phyloP scores from a whole-genome alignment of 2,329 filamentous ascomycete species.

The Xylariaceae sp. region DNA sequence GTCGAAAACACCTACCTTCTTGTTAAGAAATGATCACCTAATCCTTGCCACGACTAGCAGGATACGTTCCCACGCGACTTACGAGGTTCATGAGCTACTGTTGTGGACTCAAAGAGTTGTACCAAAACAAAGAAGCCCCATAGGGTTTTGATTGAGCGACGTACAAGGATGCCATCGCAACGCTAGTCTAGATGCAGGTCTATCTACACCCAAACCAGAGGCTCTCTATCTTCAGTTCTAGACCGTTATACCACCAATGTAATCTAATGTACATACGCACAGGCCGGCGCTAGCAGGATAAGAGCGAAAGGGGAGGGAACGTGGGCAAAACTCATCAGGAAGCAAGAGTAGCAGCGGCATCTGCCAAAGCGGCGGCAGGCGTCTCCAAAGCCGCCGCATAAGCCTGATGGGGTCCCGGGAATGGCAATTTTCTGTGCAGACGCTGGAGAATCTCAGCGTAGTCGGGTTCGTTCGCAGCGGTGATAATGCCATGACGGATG shows the following conservation, averaged over 20 bases:
- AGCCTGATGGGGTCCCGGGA: slow-evolving; percentile 69
- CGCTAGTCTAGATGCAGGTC: slow-evolving; percentile 21
- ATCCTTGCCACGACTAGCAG: background rate
- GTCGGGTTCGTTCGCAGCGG: slow-evolving; percentile 76
- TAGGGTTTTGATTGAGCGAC: slow-evolving; percentile 7
- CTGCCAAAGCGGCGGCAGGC: slow-evolving; percentile 1
- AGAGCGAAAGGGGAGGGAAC: background rate
- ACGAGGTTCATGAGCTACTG: slow-evolving; percentile 24
- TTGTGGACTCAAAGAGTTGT: slow-evolving; percentile 13
- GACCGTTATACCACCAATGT: slow-evolving; percentile 4
- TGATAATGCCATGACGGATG: slow-evolving; percentile 81
- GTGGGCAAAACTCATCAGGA: slow-evolving; percentile 8
- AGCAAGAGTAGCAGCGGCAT: slow-evolving; percentile 27
- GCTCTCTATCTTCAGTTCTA: slow-evolving; percentile 1
- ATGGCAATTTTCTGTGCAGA: slow-evolving; percentile 80
- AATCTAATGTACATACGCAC: slow-evolving; percentile 17
- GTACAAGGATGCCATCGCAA: slow-evolving; percentile 18
- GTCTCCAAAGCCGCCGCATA: slow-evolving; percentile 14
- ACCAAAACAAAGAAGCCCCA: slow-evolving; percentile 16
- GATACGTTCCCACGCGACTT: slow-evolving; percentile 2
- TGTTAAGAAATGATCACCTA: slow-evolving; percentile 76
- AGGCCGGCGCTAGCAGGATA: background rate
- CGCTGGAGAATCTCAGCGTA: slow-evolving; percentile 77
- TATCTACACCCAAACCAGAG: slow-evolving; percentile 15
- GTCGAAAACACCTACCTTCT: slow-evolving; percentile 95